Base-by-base conservation (phyloP, 202 grass and related monocot species). In the Setaria italica region DNA sequence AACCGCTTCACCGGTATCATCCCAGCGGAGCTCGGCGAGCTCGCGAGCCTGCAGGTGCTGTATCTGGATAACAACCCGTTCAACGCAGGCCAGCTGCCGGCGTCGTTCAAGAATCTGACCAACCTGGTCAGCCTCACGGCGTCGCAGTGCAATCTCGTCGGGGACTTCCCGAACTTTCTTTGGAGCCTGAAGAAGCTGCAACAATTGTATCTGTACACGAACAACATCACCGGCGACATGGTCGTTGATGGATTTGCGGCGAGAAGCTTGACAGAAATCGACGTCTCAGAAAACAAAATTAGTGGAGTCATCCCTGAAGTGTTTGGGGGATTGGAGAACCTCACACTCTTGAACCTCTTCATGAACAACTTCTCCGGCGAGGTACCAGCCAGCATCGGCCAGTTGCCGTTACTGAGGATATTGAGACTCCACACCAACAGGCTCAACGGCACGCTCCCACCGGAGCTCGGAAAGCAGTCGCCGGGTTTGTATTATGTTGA, bases 141-240 rank as follows among this genome's bases (percentile, higher is more conserved):
- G 1, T 4, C 9, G 2, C 0, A 1, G 0, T 84, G 80, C 65
- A 89, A 80, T 58, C 87, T 97, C 51, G 0, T 32, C 19, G 92
- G 94, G 3, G 64, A 76, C 34, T 79, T 97, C 25, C 90, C 92
- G 0, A n/a, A 3, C 34, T 35, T 2, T 35, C 1, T 97, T 5
- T 97, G 94, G 94, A 87, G 37, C 45, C 82, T 92, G 20, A 33
- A 55, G 76, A 92, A 87, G 3, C 53, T 97, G 80, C 2, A 75
- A 19, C 0, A 0, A 1, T n/a, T 97, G 69, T 3, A 0, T 55
- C 7, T 89, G 0, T 80, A 0, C 19, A 0, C 0, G 0, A 97
- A 92, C 89, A 89, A 87, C 4, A 15, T 94, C 37, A 47, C 78
- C 19, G 94, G 86, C 20, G 29, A 74, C 1, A 17, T 97, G 37